Evolutionary conservation across 495 filamentous ascomycete species (phyloP).

Genomic region (Penicillium daleae): DNA sequence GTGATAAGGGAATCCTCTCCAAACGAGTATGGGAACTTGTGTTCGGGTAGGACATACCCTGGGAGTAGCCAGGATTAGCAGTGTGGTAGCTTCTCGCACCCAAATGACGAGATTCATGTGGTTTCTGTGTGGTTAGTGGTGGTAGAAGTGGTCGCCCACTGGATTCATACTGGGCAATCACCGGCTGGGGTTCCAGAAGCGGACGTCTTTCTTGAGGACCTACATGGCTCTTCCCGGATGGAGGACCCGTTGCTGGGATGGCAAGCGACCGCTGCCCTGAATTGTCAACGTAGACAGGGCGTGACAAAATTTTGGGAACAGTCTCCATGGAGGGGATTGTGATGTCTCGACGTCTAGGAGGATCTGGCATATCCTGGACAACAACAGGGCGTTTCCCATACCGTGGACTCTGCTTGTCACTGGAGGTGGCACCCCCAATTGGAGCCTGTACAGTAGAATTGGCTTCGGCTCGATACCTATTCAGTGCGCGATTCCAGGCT

Average conservation of each 20-base stretch:
- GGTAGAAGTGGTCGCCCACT: constrained; percentile 10
- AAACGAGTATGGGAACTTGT: constrained; percentile 20
- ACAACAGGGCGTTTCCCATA: constrained; percentile 27
- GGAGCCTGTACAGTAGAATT: constrained; percentile 22
- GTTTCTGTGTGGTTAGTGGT: constrained; percentile 38
- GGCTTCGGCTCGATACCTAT: constrained; percentile 40
- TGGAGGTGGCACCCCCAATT: constrained; percentile 3
- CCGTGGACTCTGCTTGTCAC: constrained; percentile 27
- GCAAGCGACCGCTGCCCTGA: constrained; percentile 15
- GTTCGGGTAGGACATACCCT: constrained; percentile 23
- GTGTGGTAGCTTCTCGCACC: constrained; percentile 23
- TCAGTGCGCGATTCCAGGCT: constrained; percentile 51
- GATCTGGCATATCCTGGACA: constrained; percentile 21
- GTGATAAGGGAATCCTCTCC: constrained; percentile 24
- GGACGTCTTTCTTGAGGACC: constrained; percentile 18
- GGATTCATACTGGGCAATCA: constrained; percentile 10
- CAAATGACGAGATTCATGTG: constrained; percentile 30
- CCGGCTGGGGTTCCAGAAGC: constrained; percentile 19
- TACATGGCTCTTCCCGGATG: constrained; percentile 17
- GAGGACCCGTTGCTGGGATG: constrained; percentile 16
- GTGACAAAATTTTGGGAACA: constrained; percentile 23
- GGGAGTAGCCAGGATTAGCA: constrained; percentile 21
- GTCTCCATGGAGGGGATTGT: constrained; percentile 14
- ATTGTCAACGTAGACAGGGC: constrained; percentile 21
- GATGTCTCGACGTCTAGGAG: constrained; percentile 20